Evolutionary conservation across 352 stramenopile genomes (phyloP).

Genomic region (Pythium folliculosum): DNA sequence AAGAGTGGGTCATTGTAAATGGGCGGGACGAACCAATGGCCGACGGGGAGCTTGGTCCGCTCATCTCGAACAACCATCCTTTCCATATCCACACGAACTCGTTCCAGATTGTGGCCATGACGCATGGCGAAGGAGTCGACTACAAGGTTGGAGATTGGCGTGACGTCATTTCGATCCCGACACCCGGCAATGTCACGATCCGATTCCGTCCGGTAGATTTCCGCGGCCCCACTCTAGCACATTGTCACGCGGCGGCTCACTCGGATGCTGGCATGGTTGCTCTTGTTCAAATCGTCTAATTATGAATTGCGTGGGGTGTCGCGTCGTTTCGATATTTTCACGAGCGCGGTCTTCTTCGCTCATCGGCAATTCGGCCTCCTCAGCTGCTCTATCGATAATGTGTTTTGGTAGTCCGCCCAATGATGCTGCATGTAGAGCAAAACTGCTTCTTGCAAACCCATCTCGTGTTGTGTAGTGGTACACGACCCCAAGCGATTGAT

Average conservation of each 20-base stretch:
- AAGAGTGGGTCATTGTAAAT: conserved; percentile 81
- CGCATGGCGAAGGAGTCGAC: conserved; percentile 64
- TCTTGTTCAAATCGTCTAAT: conserved; percentile 44
- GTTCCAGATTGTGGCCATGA: conserved; percentile 80
- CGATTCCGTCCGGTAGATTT: conserved; percentile 75
- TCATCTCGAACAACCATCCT: conserved; percentile 71
- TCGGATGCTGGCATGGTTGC: conserved; percentile 83
- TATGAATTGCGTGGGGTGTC: background rate
- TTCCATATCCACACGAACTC: conserved; percentile 88
- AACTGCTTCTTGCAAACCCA: conserved; percentile 9
- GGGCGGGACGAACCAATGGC: conserved; percentile 35
- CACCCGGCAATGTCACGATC: conserved; percentile 79
- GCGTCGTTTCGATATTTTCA: too few species aligned
- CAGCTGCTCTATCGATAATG: background rate
- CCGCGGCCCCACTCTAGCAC: conserved; percentile 56
- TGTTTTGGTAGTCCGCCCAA: conserved; percentile 4
- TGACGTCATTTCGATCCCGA: conserved; percentile 77
- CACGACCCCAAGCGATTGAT: conserved; percentile 4
- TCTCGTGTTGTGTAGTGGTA: conserved; percentile 17
- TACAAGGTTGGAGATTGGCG: conserved; percentile 81
- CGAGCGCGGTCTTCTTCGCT: too few species aligned
- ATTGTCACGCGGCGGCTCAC: conserved; percentile 83
- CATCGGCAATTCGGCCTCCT: too few species aligned
- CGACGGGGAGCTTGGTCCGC: conserved; percentile 23
- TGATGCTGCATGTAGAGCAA: conserved; percentile 14